Evolutionary conservation across 1,284 basidiomycete species (phyloP), one percentile per base, ranked within the genome.

Genomic region (Sanghuangporus baumii): DNA sequence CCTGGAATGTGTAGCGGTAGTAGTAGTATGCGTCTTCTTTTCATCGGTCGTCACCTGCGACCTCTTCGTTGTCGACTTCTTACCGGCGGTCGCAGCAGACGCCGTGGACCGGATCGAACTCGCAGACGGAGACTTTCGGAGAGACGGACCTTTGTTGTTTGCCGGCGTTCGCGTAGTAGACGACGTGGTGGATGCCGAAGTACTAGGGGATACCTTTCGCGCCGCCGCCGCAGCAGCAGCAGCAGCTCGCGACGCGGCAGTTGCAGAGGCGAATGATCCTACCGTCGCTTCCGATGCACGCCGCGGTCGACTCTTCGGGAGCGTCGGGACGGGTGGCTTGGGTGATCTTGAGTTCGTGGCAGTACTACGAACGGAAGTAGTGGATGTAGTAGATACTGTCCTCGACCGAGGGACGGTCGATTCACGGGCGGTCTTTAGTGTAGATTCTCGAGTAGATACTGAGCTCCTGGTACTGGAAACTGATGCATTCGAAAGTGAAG

Each of bases 381-480:
- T 73, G 0, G 81, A 83, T 3, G 77, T 73, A 8, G 75, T 69
- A 0, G 81, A 82, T 1, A 70, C 65, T 60, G 76, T 75, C n/a
- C 81, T 74, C 14, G 75, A 74, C n/a, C 79, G 74, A 63, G 2
- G 71, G 67, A 37, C 74, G 70, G 50, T 7, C 41, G 16, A 72
- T 73, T 48, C 75, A 71, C 0, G 74, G 23, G 87, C 84, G 0
- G 84, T 88, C 61, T 81, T 82, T 71, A 85, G 89, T 0, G 81
- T 79, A 0, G 77, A 78, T 37, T 54, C 52, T 16, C 52, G 52
- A 0, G 77, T 78, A 2, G 79, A 78, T 14, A 75, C 79, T 2
- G 84, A 81, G 52, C 78, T 84, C 3, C 77, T 76, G 0, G 74
- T 75, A n/a, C 65, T 64, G 6, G 61, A 50, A 3, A 55, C 37